phyloP scores from a whole-genome alignment of 1,284 basidiomycete genomes.

The Malassezia psittaci region DNA sequence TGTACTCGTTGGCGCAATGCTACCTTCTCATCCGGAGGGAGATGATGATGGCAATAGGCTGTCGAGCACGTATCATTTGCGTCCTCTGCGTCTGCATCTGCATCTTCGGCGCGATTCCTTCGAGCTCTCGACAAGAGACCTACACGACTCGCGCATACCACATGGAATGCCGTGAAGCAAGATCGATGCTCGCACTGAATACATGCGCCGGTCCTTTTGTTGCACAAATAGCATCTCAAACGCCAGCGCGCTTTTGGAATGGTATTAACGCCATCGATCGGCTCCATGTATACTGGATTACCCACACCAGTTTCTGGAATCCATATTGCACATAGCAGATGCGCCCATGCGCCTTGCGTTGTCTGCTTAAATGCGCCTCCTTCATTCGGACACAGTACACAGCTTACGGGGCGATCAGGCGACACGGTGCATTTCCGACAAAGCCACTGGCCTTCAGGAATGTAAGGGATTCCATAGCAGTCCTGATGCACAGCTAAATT shows the following conservation, averaged over 20 bases:
- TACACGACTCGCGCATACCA: conserved; percentile 69
- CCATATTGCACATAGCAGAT: conserved; percentile 94
- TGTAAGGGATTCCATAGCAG: conserved; percentile 98
- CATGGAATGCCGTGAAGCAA: conserved; percentile 89
- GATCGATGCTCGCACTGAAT: conserved; percentile 88
- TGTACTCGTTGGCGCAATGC: conserved; percentile 21
- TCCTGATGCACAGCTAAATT: conserved; percentile 99
- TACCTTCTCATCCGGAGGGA: conserved; percentile 23
- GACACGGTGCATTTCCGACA: conserved; percentile 97
- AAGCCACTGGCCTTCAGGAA: conserved; percentile 98
- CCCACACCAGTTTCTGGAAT: conserved; percentile 87
- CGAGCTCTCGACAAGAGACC: conserved; percentile 34
- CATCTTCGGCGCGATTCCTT: conserved; percentile 26
- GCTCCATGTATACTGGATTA: conserved; percentile 97
- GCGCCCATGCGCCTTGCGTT: conserved; percentile 82
- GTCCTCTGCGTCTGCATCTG: conserved; percentile 25
- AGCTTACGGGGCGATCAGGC: conserved; percentile 86
- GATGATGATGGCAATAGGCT: conserved; percentile 42
- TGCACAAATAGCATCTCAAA: conserved; percentile 74
- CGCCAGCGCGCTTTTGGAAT: conserved; percentile 90
- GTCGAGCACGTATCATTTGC: conserved; percentile 22
- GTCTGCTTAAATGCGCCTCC: conserved; percentile 99
- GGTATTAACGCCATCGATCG: conserved; percentile 76
- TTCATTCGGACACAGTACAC: conserved; percentile 87
- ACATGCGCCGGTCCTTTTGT: conserved; percentile 72